These are phyloP conservation scores for Coemansia sp. DNA, from an alignment of 371 early-diverging fungal genomes.

Conservation along the genomic window DNA sequence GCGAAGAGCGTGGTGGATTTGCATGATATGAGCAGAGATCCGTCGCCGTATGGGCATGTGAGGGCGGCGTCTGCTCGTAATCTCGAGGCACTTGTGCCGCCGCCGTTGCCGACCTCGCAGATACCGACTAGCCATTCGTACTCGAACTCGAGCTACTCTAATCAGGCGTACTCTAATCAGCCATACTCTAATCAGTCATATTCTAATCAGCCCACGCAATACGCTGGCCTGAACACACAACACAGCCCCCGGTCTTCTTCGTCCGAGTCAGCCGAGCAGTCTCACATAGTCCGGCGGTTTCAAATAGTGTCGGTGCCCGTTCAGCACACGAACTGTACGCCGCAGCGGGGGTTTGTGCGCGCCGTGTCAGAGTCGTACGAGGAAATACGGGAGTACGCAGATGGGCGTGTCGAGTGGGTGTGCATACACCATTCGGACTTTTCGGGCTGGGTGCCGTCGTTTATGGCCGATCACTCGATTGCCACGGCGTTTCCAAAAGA, in stretches of 20 bases:
- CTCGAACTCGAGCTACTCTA: not conserved
- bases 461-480: constrained; percentile 43
- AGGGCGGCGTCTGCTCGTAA: not conserved
- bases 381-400: constrained; percentile 43
- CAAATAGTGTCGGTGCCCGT: constrained; percentile 45
- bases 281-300: constrained; percentile 24
- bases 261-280: not conserved
- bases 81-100: not conserved
- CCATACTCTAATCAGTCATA: not conserved
- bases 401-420: constrained; percentile 48
- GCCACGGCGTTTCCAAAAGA: constrained; percentile 38
- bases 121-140: not conserved
- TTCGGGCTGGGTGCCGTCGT: constrained; percentile 47
- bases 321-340: constrained; percentile 26
- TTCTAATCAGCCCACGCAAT: constrained; percentile 3
- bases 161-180: not conserved
- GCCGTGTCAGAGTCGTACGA: constrained; percentile 51
- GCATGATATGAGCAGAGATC: constrained; percentile 8
- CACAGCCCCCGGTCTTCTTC: constrained; percentile 1
- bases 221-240: constrained; percentile 13
- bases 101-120: constrained; percentile 1
- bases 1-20: constrained; percentile 24
- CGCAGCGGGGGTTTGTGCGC: constrained; percentile 37
- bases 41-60: constrained; percentile 4
- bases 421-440: constrained; percentile 47